Evolutionary conservation across 768 basidiomycete genomes (phyloP).

Genomic region (Boletus insuetus): DNA sequence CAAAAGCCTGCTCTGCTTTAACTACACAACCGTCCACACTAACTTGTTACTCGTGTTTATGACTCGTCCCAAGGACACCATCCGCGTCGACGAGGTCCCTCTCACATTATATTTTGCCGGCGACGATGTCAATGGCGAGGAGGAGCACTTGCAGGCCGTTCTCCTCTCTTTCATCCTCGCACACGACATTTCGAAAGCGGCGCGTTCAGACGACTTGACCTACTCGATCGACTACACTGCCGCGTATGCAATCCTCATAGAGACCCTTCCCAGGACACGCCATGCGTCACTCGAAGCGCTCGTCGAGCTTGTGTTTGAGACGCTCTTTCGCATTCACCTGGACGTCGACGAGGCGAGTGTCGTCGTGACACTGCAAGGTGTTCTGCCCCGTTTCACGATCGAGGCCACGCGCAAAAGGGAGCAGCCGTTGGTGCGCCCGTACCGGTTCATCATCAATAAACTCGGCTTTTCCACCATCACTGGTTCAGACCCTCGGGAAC

Average conservation of each 20-base stretch:
- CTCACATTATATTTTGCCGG: slow-evolving; percentile 40
- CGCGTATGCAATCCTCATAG: slow-evolving; percentile 30
- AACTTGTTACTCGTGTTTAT: neutral
- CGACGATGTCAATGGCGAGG: slow-evolving; percentile 28
- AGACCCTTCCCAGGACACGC: slow-evolving; percentile 18
- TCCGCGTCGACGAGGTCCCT: slow-evolving; percentile 49
- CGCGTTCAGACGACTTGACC: slow-evolving; percentile 49
- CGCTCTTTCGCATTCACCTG: slow-evolving; percentile 36
- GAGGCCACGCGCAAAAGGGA: slow-evolving; percentile 33
- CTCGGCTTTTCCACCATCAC: slow-evolving; percentile 56
- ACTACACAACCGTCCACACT: too few species aligned
- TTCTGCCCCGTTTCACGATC: slow-evolving; percentile 41
- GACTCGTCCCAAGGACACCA: slow-evolving; percentile 22
- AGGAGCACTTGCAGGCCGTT: slow-evolving; percentile 46
- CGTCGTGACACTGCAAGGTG: slow-evolving; percentile 47
- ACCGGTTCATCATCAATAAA: slow-evolving; percentile 31
- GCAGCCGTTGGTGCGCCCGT: slow-evolving; percentile 14
- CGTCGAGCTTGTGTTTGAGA: slow-evolving; percentile 37
- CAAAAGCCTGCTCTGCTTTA: too few species aligned
- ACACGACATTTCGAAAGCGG: slow-evolving; percentile 49
- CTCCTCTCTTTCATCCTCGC: slow-evolving; percentile 49
- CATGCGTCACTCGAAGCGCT: slow-evolving; percentile 50
- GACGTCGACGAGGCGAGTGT: slow-evolving; percentile 40
- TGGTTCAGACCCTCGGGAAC: slow-evolving; percentile 68
- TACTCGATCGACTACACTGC: slow-evolving; percentile 65